Percentiles rank a stretch among this genome's conserved stretches.
phyloP scores from a whole-genome alignment of 345 rosid genomes.

The Laguncularia racemosa region DNA sequence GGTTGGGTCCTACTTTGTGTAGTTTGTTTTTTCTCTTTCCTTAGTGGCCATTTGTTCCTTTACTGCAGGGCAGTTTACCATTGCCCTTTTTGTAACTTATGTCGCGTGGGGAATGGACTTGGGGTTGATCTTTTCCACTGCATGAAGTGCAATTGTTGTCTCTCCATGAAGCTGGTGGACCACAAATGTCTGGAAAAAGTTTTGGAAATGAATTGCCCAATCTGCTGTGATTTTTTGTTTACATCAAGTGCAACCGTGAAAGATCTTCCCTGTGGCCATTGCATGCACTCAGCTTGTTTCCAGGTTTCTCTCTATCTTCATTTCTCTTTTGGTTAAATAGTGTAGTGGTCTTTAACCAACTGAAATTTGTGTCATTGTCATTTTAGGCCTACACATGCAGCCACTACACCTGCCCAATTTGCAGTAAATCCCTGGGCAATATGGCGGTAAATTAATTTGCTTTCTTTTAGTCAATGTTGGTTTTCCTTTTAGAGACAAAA shows the following conservation, averaged over 20 bases:
- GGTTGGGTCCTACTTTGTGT: no score
- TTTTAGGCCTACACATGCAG: slow-evolving; percentile 86
- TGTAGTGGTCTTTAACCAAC: background rate
- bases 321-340: slow-evolving; percentile 7
- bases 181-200: slow-evolving; percentile 90
- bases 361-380: background rate
- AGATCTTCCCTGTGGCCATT: slow-evolving; percentile 91
- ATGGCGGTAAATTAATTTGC: slow-evolving; percentile 58
- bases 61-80: slow-evolving; percentile 63
- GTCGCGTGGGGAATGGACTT: slow-evolving; percentile 85
- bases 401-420: slow-evolving; percentile 87
- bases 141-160: slow-evolving; percentile 94
- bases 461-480: background rate
- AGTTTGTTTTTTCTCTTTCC: no score
- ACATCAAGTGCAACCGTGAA: slow-evolving; percentile 78
- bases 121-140: slow-evolving; percentile 88
- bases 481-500: background rate
- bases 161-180: slow-evolving; percentile 57
- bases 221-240: slow-evolving; percentile 82
- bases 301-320: slow-evolving; percentile 41
- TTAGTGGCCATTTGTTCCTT: no score
- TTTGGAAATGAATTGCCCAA: slow-evolving; percentile 82
- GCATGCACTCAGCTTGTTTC: slow-evolving; percentile 90
- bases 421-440: slow-evolving; percentile 93
- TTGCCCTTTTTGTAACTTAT: slow-evolving; percentile 89